Base-by-base conservation (phyloP, 2,329 filamentous ascomycete genomes). In the Davidsoniella australis region DNA sequence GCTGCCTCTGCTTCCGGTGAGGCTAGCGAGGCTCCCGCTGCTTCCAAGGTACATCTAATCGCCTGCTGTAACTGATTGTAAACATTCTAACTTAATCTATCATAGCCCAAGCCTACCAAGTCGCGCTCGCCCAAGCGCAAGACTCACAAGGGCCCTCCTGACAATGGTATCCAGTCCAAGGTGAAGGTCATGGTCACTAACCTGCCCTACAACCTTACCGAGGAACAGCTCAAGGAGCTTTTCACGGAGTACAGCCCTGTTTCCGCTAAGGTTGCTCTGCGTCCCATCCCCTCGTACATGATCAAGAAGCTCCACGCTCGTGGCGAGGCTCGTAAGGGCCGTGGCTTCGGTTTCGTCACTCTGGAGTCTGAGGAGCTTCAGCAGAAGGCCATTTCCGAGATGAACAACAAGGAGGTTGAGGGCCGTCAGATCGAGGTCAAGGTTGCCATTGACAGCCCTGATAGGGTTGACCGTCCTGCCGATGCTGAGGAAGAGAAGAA, bases 101-200 rank as follows among this genome's bases (percentile, higher is more conserved):
- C 26, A 24, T 12, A 83, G 56, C 78, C 77, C 59, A 66, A 70
- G 63, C 75, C 67, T 74, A 74, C 63, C 69, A 75, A 58, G 68
- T 47, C 42, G 26, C 43, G 36, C 43, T 47, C 51, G 8, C 51
- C 51, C 23, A 53, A 69, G 59, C 73, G 75, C 58, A 76, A 79
- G 66, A 72, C 70, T 59, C 71, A 71, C 58, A 71, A 73, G 65
- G 91, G 91, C 56, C 91, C 91, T 57, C 91, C 91, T 54, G 89
- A 94, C 67, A 89, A 98, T 65, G 91, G 91, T 59, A 85, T 98
- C 62, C 82, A 91, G 57, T 96, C 89, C 68, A 95, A 95, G 82
- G 96, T 85, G 68, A 98, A 98, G 83, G 86, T 98, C 70, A 98
- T 98, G 91, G 91, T 98, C 62, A 91, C 91, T 63, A 98, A 98